Evolutionary conservation across 1,284 basidiomycete species (phyloP).

Genomic region (Ustilago nuda): DNA sequence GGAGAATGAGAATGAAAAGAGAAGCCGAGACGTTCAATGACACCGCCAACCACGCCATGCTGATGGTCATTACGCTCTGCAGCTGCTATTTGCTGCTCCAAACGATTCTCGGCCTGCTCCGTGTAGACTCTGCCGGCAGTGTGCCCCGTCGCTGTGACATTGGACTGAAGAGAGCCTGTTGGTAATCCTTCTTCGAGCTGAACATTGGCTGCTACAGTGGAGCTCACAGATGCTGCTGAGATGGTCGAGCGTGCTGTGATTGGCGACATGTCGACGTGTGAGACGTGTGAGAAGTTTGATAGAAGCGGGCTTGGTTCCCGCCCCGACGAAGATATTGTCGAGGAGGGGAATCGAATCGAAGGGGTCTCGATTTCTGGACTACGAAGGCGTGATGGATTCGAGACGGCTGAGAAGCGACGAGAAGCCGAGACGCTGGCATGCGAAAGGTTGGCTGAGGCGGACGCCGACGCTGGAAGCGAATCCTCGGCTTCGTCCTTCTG

Average conservation of each 20-base stretch:
- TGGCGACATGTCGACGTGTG: conserved; percentile 27
- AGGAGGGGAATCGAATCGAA: conserved; percentile 29
- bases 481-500: conserved; percentile 11
- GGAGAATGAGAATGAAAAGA: conserved; percentile 25
- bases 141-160: conserved; percentile 37
- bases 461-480: conserved; percentile 24
- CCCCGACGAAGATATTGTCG: conserved; percentile 16
- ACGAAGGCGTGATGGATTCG: conserved; percentile 26
- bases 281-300: conserved; percentile 16
- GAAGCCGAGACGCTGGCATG: conserved; percentile 16
- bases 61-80: conserved; percentile 51
- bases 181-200: conserved; percentile 44
- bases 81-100: conserved; percentile 47
- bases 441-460: conserved; percentile 30
- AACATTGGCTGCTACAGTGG: conserved; percentile 35
- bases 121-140: conserved; percentile 24
- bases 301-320: conserved; percentile 31
- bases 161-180: conserved; percentile 29
- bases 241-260: conserved; percentile 29
- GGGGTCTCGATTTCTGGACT: conserved; percentile 29
- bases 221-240: conserved; percentile 34
- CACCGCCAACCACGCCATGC: conserved; percentile 46
- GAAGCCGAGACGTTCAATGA: conserved; percentile 45
- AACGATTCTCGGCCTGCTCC: conserved; percentile 36
- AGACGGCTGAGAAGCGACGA: conserved; percentile 28